Evolutionary conservation across 1,284 basidiomycete species (phyloP), one percentile per base, ranked within the genome.

Genomic region (Ganoderma boninense): DNA sequence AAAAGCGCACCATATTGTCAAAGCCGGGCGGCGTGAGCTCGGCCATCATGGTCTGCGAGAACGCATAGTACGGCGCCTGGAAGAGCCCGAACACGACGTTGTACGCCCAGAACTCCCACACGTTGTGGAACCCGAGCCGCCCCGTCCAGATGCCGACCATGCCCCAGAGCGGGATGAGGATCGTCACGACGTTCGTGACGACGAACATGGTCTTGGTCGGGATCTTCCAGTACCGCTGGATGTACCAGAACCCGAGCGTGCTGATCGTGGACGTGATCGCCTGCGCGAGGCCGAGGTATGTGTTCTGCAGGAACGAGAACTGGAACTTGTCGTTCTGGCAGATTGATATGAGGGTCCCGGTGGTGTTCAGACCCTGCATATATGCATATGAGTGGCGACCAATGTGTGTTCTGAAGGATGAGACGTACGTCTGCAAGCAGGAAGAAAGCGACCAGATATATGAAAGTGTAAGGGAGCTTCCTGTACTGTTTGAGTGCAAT

Each of bases 11-110:
- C 92, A 93, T 94, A 77, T 95, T 94, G 76, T 95, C 92, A 74
- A 92, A 95, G 0, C 93, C 94, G 0, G 92, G 92, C 18, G 94
- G 93, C 29, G 91, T 89, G 16, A 95, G 85, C 78, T 95, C 95
- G 0, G 92, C 91, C 92, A 96, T 95, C 92, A 95, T 93, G 0
- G 94, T 95, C 81, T 95, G 93, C 23, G 92, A 88, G 77, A 92
- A 94, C 0, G 94, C 92, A 77, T 94, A 96, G 84, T 95, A 96
- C 0, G 95, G 95, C 10, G 94, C 95, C 80, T 96, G 94, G 84
- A 94, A 94, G 29, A 94, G 81, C 10, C 93, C 93, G 76, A 93
- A 94, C n/a, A 93, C 86, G 62, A 93, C 86, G 76, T 94, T 94
- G 81, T 94, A 94, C 49, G 87, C 88, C 92, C 92, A 95, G 81